phyloP scores from a whole-genome alignment of 495 filamentous ascomycete species.

The Hypoxylon intermedium region DNA sequence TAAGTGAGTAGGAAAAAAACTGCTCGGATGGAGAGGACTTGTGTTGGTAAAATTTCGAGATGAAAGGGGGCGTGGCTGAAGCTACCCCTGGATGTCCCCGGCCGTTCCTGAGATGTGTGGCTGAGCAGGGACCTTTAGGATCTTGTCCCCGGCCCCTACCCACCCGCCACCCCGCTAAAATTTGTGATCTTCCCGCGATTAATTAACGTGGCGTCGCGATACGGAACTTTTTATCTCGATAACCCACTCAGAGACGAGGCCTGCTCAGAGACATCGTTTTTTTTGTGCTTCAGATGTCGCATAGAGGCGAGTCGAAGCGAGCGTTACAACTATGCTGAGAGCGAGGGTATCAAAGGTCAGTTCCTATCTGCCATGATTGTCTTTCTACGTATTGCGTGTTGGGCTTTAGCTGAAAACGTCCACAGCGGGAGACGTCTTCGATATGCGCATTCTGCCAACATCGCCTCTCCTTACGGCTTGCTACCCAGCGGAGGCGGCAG shows the following conservation, averaged over 20 bases:
- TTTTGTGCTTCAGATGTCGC: conserved; percentile 33
- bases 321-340: conserved; percentile 41
- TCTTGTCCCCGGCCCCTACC: too few relatives aligned
- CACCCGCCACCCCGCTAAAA: conserved; percentile 13
- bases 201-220: conserved; percentile 17
- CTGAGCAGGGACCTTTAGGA: not conserved
- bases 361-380: not conserved
- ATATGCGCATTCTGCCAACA: conserved; percentile 42
- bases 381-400: not conserved
- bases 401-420: conserved; percentile 24
- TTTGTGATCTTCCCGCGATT: not conserved
- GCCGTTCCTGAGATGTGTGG: conserved; percentile 3
- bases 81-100: too few relatives aligned
- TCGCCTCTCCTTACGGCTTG: conserved; percentile 28
- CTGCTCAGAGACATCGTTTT: not conserved
- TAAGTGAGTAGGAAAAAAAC: too few relatives aligned
- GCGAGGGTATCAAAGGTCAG: conserved; percentile 35
- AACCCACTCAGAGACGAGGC: not conserved
- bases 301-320: conserved; percentile 14
- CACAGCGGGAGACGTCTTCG: conserved; percentile 35
- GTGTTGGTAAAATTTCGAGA: conserved; percentile 11
- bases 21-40: too few relatives aligned
- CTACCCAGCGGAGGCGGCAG: conserved; percentile 19
- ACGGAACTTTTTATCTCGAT: conserved; percentile 21
- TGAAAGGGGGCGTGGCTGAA: conserved; percentile 31